These are phyloP conservation scores for Saussurea involucrata DNA, from an alignment of 129 eudicot genomes.

Conservation along the genomic window DNA sequence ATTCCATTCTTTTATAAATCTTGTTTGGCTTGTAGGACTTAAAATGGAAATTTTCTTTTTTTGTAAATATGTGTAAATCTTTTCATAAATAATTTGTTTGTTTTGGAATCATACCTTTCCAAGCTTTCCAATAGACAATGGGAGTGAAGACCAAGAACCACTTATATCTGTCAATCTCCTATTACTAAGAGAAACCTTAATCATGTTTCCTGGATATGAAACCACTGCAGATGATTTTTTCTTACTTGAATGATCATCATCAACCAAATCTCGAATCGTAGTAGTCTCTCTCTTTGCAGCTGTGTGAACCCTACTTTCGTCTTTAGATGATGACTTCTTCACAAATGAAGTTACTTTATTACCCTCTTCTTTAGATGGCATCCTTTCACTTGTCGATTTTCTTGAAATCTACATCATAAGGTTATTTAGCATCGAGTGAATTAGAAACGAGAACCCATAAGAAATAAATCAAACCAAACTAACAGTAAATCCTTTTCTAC, in stretches of 20 bases:
- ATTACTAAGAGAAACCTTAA: slow-evolving; percentile 55
- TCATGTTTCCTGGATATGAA: slow-evolving; percentile 52
- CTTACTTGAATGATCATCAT: slow-evolving; percentile 34
- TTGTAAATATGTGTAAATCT: background rate
- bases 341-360: slow-evolving; percentile 25
- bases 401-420: slow-evolving; percentile 45
- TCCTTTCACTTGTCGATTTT: slow-evolving; percentile 52
- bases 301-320: slow-evolving; percentile 43
- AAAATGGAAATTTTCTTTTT: background rate
- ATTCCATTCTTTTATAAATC: no score
- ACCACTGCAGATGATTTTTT: slow-evolving; percentile 34
- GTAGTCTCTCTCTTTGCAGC: slow-evolving; percentile 29
- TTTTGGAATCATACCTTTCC: slow-evolving; percentile 55
- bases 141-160: slow-evolving; percentile 66
- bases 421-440: background rate
- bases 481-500: background rate
- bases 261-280: slow-evolving; percentile 33
- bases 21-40: background rate
- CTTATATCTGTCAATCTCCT: slow-evolving; percentile 47
- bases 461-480: background rate
- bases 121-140: slow-evolving; percentile 59
- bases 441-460: background rate
- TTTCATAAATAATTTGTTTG: background rate
- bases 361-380: slow-evolving; percentile 39
- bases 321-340: slow-evolving; percentile 39